Base-by-base conservation (phyloP, 2,329 filamentous ascomycete genomes). In the Tolypocladium inflatum region DNA sequence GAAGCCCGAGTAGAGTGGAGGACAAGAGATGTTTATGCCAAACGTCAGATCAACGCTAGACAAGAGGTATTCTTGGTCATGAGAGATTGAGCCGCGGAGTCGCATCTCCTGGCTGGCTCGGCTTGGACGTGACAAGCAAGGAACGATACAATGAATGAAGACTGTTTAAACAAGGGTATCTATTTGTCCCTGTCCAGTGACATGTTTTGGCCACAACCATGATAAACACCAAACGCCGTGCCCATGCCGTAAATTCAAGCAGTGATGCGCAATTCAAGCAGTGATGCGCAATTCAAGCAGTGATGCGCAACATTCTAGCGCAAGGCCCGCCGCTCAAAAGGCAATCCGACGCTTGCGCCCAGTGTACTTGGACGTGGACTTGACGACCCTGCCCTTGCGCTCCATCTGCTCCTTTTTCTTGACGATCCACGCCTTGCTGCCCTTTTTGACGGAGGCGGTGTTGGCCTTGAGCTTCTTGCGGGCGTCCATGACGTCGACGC, bases 331-430 rank as follows among this genome's bases (percentile, higher is more conserved):
- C 35, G 51, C 39, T 63, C 72, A 96, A 71, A 96, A 96, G 38
- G 85, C 85, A 57, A 87, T 78, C 59, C 89, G 84, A 73, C 94
- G 83, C 78, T 91, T 96, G 66, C 94, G 81, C 37, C 93, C 94
- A 0, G 93, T 97, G 72, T 96, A 99, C 74, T 95, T 97, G 55
- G 90, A 96, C 58, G 82, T 91, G 1, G 86, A 77, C 79, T 97
- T 97, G 65, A 97, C 93, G 35, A 97, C 82, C 78, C 94, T 97
- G 52, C 94, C 94, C 74, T 97, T 96, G 61, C 85, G 81, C 74
- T 95, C 89, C 89, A 96, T 94, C 76, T 96, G 91, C 63, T 91
- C 88, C 78, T 94, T 95, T 72, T 93, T 94, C 73, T 85, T 84
- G 70, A 91, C 70, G 61, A 94, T 94, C 89, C 89, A 94, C 2